Base-by-base conservation (phyloP, 495 filamentous ascomycete genomes). In the Lophium mytilinum region DNA sequence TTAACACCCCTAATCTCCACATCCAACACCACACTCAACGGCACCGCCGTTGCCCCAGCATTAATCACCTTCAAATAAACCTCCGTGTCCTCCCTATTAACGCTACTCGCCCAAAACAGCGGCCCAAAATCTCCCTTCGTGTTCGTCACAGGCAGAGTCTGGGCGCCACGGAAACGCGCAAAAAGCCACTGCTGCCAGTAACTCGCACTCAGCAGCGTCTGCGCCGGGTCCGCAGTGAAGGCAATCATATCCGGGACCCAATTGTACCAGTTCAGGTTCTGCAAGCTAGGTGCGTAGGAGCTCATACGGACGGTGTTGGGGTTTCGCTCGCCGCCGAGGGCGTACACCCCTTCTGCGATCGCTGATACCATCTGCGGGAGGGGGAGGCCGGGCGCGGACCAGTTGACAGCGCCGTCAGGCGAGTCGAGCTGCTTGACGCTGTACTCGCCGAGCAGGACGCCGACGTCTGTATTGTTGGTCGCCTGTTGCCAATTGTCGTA, bases 191-290 rank as follows among this genome's bases (percentile, higher is more conserved):
- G 71, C 71, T 76, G 34, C 33, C 2, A 71, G 58, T 69, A 80
- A 57, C 73, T 75, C 0, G 75, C 73, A 5, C 72, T 75, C 2
- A 64, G 66, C n/a, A 73, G 67, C 1, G 73, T 74, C 37, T 73
- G 59, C 18, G 57, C 56, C 19, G 69, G 69, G 60, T 79, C 64
- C 1, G 76, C 66, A 36, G 73, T 71, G 66, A 75, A 80, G 30
- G 66, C 63, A 24, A 79, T 65, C 42, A 79, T 68, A 34, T 75
- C 72, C 10, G 73, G 75, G 10, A 68, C 71, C 76, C 75, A 78
- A 40, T 60, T 75, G 66, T 73, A 79, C 35, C 58, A 66, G 53
- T 77, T 75, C 21, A 78, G 50, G 64, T 79, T 78, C 67, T 75
- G 68, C 42, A 78, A 62, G 53, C 68, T 71, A 0, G 77, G 78